Conservation (phyloP, 805 yeast species). For the Candida tallmaniae region DNA sequence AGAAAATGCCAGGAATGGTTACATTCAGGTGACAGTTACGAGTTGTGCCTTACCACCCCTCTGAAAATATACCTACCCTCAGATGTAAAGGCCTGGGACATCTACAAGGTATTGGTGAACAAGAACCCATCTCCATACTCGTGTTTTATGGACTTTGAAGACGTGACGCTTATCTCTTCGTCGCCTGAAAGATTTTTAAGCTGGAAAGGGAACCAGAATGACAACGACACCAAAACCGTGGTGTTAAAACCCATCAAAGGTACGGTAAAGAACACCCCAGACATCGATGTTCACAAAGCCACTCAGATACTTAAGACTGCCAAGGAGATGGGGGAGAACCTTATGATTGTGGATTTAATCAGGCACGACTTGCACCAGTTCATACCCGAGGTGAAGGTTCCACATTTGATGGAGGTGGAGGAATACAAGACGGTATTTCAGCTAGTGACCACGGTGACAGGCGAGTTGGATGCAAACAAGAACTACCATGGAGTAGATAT, state of each 20-base stretch:
- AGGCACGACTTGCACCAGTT: slow-evolving; percentile 83
- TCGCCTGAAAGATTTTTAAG: slow-evolving; percentile 92
- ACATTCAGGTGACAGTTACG: slow-evolving; percentile 85
- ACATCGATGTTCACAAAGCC: slow-evolving; percentile 56
- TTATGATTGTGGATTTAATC: slow-evolving; percentile 95
- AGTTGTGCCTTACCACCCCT: slow-evolving; percentile 81
- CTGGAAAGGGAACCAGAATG: slow-evolving; percentile 64
- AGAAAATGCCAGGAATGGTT: slow-evolving; percentile 61
- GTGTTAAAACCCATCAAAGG: slow-evolving; percentile 96
- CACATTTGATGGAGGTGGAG: slow-evolving; percentile 84
- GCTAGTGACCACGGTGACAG: slow-evolving; percentile 83
- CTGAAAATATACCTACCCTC: slow-evolving; percentile 54
- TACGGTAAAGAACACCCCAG: slow-evolving; percentile 68
- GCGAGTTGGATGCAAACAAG: slow-evolving; percentile 37
- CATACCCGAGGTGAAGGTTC: slow-evolving; percentile 60
- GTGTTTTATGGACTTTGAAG: slow-evolving; percentile 67
- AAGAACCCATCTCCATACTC: slow-evolving; percentile 93
- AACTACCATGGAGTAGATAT: slow-evolving; percentile 70
- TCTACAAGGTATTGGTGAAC: slow-evolving; percentile 65
- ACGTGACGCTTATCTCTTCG: slow-evolving; percentile 67
- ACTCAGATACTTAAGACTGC: slow-evolving; percentile 66
- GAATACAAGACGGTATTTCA: slow-evolving; percentile 91
- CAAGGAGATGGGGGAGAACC: slow-evolving; percentile 91
- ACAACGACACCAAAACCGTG: slow-evolving; percentile 38
- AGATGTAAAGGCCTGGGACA: slow-evolving; percentile 61